Base-by-base conservation (phyloP, 1,284 basidiomycete genomes). In the Apiotrichum akiyoshidainum region DNA sequence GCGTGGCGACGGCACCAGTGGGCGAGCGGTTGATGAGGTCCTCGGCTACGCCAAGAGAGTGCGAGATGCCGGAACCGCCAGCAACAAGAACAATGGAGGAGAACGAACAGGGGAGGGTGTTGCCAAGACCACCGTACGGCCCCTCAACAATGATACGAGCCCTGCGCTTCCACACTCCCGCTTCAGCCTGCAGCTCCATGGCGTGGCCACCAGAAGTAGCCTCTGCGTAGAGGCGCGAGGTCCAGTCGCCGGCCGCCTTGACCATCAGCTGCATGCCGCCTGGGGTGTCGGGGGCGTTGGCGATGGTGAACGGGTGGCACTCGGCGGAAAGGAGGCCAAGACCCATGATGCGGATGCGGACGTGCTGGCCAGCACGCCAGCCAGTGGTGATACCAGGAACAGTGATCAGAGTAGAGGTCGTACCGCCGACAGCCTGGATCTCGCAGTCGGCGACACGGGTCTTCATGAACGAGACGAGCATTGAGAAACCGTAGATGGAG, bases 291-390 rank as follows among this genome's bases (percentile, higher is more conserved):
- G 78, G 75, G 0, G 76, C 77, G 16, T 72, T 74, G 17, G 76
- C 75, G 55, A 80, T 79, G 19, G 78, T 77, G 65, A 80, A 79
- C 1, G 77, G 78, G 57, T 80, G 79, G 10, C 62, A 60, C 54
- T 78, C 73, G 31, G 72, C 56, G 45, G 63, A 55, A 2, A 41
- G 52, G 2, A 63, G 17, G 4, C 70, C 71, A 2, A 73, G 60
- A 21, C 64, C 65, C 2, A 75, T 68, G 13, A 80, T 55, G 16
- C 78, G 69, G 19, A 80, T 54, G 3, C 75, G 68, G 22, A 80
- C 71, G 60, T 80, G 77, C 59, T 80, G 78, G 6, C 79, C 79
- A 0, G 78, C 73, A 46, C 75, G 67, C 79, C 79, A 80, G 12
- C 79, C 79, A 1, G 69, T 64, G 12, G 61, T 68, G 31, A 79